phyloP scores from a whole-genome alignment of 305 asterid species.

The Fraxinus ornus region DNA sequence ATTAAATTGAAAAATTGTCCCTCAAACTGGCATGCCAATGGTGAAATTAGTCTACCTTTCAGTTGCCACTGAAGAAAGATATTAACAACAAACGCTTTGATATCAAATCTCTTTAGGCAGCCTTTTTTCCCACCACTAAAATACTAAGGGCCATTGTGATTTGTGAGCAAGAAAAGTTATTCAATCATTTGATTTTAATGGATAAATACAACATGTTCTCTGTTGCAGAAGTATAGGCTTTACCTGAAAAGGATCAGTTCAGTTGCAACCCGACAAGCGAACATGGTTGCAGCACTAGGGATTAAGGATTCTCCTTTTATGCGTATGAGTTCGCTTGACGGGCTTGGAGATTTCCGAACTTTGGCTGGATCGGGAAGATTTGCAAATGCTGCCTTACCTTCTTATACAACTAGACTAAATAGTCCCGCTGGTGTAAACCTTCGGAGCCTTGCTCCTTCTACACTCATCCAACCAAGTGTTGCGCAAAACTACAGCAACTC shows the following conservation, averaged over 20 bases:
- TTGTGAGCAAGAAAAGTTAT: not conserved
- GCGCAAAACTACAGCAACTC: constrained; percentile 48
- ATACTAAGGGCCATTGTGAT: not conserved
- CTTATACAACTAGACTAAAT: constrained; percentile 58
- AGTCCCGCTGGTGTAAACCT: constrained; percentile 57
- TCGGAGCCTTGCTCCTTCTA: constrained; percentile 44
- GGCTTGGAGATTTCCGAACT: constrained; percentile 62
- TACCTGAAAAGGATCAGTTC: constrained; percentile 84
- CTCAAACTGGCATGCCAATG: not conserved
- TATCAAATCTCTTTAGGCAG: not conserved
- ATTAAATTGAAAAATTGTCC: not conserved
- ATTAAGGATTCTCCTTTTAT: constrained; percentile 70
- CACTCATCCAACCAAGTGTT: constrained; percentile 48
- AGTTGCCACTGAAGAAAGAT: not conserved
- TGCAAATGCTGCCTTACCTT: constrained; percentile 44
- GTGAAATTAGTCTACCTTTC: not conserved
- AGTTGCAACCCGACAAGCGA: constrained; percentile 73
- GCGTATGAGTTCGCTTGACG: constrained; percentile 60
- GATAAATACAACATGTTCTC: not conserved
- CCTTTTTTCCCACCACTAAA: not conserved
- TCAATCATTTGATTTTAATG: not conserved
- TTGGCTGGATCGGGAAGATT: constrained; percentile 60
- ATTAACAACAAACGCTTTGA: not conserved
- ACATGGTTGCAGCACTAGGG: constrained; percentile 78
- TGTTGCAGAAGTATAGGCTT: constrained; percentile 83